Base-by-base conservation (phyloP, 805 yeast genomes). In the Cyberlindnera japonica region DNA sequence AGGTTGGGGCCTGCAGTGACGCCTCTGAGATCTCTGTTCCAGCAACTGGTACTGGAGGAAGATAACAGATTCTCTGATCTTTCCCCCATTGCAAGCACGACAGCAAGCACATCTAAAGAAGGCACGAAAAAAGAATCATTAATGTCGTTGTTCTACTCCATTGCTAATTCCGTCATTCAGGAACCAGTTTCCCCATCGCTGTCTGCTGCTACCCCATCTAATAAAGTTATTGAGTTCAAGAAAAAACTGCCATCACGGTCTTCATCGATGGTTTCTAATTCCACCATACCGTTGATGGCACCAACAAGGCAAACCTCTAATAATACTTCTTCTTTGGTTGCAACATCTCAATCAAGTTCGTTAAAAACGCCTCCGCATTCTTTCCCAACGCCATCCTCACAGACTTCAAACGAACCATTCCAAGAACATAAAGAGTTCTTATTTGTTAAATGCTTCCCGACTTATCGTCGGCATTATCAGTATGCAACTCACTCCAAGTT, bases 361-460 rank as follows among this genome's bases (percentile, higher is more conserved):
- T 13, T 36, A 6, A 35, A 33, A 8, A 37, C 41, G 5, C 33
- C 43, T 18, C 27, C 35, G 11, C 31, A 29, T 11, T 15, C 33
- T 24, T 27, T 28, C 20, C 21, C 33, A 16, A 12, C 37, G 22
- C 66, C 50, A 63, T 5, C 23, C 21, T 18, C 37, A 18, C 28
- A 25, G 7, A 13, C 30, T 8, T 6, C 30, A 27, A 9, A 15
- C 6, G 37, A 41, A 14, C 44, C 41, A 29, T 41, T 30, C 12
- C 45, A 49, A 13, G 68, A 58, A 41, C 65, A 62, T 29, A 78
- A 80, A 47, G 95, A 86, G 55, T 69, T 74, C 40, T 70, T 79
- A 38, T 87, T 81, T 58, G 79, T 81, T 6, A 83, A 80, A 52
- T 86, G 91, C 51, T 89, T 87, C 62, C 97, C 97, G 0, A 76